These are phyloP conservation scores for Vickermania spadyakhi DNA, from an alignment of 208 protist species.

Conservation along the genomic window DNA sequence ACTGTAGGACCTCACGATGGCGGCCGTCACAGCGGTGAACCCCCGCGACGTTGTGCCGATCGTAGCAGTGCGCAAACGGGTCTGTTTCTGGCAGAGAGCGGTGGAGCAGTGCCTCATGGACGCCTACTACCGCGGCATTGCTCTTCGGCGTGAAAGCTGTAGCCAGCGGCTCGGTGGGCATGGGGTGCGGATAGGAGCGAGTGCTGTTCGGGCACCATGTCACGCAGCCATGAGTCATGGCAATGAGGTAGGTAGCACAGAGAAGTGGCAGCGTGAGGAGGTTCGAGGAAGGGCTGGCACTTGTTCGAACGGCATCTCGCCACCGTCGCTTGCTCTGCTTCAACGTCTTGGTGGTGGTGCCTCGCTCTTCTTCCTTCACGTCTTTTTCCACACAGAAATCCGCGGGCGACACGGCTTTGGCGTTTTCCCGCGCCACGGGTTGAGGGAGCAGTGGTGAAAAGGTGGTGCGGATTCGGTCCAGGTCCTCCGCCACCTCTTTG, in stretches of 20 bases:
- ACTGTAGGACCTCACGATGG: constrained; percentile 10
- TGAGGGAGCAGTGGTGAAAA: neutral
- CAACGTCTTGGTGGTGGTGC: neutral
- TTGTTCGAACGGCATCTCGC: no score
- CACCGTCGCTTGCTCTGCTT: neutral
- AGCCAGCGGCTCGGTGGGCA: neutral
- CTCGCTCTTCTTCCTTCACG: neutral
- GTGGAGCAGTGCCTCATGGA: no score
- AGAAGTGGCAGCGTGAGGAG: neutral
- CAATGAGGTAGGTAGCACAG: constrained; percentile 17
- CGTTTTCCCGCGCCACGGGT: neutral
- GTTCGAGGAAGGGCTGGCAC: no score
- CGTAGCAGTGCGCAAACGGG: no score
- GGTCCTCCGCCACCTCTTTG: no score
- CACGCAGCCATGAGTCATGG: constrained; percentile 21
- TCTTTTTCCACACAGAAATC: neutral
- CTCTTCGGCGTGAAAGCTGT: neutral
- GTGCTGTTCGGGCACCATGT: constrained; percentile 35
- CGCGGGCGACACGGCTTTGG: neutral
- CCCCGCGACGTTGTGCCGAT: neutral
- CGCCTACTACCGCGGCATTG: no score
- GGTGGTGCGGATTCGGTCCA: no score
- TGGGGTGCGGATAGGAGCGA: constrained; percentile 7
- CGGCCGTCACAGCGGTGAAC: constrained; percentile 1
- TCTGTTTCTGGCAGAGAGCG: no score